Evolutionary conservation across 192 early-diverging fungal genomes (phyloP), one percentile per base, ranked within the genome.

Genomic region (Kappamyces sp.): DNA sequence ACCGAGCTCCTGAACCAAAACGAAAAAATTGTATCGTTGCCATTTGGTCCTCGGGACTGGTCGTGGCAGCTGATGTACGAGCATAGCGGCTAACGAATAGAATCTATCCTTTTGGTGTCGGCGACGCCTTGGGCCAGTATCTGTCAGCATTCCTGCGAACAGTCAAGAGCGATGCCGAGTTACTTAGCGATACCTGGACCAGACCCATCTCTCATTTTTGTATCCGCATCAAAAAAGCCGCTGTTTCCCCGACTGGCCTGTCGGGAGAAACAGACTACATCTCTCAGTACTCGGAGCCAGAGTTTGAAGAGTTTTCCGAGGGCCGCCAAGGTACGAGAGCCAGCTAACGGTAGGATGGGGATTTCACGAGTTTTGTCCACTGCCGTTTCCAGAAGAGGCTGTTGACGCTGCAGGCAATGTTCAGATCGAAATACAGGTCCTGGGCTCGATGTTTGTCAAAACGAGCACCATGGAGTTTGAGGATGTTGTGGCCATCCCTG

Each of bases 21-120:
- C 31, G 71, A 78, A 39, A 78, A 78, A 62, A n/a, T 78, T 37
- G 76, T 78, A 12, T 78, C 76, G 8, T 60, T 65, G n/a, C 72
- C 73, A 12, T 78, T 78, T 65, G 76, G 76, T 2, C 68, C 72
- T 10, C 12, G 43, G 5, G 66, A 74, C 35, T 74, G 71, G 65
- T 41, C 52, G 9, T 78, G 73, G 72, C 76, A 78, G 60, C 52
- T 78, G 40, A 69, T 74, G 55, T 57, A 57, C 23, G 23, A 0
- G 23, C 23, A 41, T 4, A 3, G 5, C 34, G 42, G 13, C 9
- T 57, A 32, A 44, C 31, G 40, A 32, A 9, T 23, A 59, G 33
- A 1, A 39, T 74, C 8, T 78, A 74, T 62, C 72, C 76, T 0
- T 50, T 55, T 34, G 76, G 76, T 3, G 59, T 64, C 3, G 63